Evolutionary conservation across 352 stramenopile genomes (phyloP).

Genomic region (Phytophthora crassamura): DNA sequence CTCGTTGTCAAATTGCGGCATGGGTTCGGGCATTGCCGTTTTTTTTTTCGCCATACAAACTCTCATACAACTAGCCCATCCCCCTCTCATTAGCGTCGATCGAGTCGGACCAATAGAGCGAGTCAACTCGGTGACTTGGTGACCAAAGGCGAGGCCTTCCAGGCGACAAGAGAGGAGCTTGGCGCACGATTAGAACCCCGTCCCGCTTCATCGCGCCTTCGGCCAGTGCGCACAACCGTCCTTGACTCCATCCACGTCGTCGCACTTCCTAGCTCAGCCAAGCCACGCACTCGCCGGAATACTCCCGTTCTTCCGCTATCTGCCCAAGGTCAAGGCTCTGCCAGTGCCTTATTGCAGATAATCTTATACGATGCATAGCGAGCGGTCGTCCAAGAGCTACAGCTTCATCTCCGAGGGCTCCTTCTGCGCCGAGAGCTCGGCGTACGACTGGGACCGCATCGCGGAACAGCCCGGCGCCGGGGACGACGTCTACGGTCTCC

Average conservation of each 20-base stretch:
- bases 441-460: slow-evolving; percentile 52
- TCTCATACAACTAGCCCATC: slow-evolving; percentile 6
- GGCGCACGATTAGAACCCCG: slow-evolving; percentile 19
- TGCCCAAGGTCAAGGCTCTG: too few species aligned
- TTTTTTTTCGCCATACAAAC: slow-evolving; percentile 12
- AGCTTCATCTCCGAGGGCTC: slow-evolving; percentile 87
- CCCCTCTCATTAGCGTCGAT: slow-evolving; percentile 8
- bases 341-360: neutral
- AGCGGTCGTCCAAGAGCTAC: slow-evolving; percentile 65
- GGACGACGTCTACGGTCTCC: slow-evolving; percentile 34
- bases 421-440: slow-evolving; percentile 48
- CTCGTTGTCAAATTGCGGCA: slow-evolving; percentile 10
- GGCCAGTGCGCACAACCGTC: too few species aligned
- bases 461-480: slow-evolving; percentile 19
- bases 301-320: slow-evolving; percentile 15
- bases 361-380: slow-evolving; percentile 25
- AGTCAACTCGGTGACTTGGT: slow-evolving; percentile 33
- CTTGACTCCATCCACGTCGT: neutral
- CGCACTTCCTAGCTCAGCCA: neutral
- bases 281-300: neutral
- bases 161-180: slow-evolving; percentile 9
- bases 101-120: slow-evolving; percentile 30
- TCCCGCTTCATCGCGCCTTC: neutral
- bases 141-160: slow-evolving; percentile 11
- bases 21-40: neutral